Evolutionary conservation across 176 grass and related monocot species (phyloP).

Genomic region (Lolium rigidum): DNA sequence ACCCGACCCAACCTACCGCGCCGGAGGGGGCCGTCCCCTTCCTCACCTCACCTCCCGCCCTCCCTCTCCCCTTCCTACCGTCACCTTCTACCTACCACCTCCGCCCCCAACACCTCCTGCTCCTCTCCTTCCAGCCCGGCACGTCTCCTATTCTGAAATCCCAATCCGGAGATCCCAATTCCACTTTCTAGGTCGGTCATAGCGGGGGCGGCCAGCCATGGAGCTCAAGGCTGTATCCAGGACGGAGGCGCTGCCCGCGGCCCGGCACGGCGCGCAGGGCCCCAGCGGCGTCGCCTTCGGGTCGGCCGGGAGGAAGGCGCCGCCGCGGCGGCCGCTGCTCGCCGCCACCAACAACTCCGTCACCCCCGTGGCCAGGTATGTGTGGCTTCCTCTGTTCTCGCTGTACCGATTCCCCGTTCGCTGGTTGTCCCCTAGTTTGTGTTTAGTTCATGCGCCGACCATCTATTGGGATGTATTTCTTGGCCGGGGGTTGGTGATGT

Average conservation of each 20-base stretch:
- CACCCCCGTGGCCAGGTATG: slow-evolving; percentile 41
- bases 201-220: slow-evolving; percentile 26
- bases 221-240: slow-evolving; percentile 33
- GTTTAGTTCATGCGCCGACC: no score
- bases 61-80: no score
- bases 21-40: neutral
- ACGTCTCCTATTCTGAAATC: neutral
- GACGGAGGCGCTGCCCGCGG: slow-evolving; percentile 20
- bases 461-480: neutral
- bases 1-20: neutral
- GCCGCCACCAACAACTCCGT: slow-evolving; percentile 39
- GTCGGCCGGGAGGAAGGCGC: neutral
- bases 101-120: neutral
- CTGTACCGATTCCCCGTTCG: neutral
- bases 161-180: neutral
- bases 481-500: neutral
- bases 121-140: neutral
- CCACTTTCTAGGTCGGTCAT: neutral
- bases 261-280: neutral
- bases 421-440: no score
- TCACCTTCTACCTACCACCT: no score
- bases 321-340: slow-evolving; percentile 22
- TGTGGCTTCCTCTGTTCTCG: neutral
- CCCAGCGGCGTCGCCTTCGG: slow-evolving; percentile 33
- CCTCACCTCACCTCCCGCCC: neutral